A percentile compares a stretch with the other conserved stretches of the same genome.
These are phyloP conservation scores for Acanthamoeba castellanii DNA, from an alignment of 208 protist genomes.

Conservation along the genomic window DNA sequence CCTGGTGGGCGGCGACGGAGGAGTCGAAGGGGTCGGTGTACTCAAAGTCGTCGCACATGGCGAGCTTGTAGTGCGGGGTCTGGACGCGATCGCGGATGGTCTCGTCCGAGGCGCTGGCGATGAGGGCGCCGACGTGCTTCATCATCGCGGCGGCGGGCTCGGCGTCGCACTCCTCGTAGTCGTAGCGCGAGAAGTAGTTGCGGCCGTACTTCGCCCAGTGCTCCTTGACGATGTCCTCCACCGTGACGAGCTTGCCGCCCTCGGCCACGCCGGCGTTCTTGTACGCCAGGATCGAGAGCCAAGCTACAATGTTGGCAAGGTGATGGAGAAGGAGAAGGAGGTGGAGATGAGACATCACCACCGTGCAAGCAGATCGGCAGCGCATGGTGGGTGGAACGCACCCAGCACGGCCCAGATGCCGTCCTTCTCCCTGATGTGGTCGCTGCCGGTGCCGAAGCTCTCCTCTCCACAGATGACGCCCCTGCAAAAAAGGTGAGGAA, in stretches of 20 bases:
- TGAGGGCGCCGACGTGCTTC: conserved; percentile 83
- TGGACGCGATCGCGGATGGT: conserved; percentile 10
- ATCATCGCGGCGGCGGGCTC: conserved; percentile 93
- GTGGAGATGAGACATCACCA: neutral
- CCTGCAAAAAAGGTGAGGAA: neutral
- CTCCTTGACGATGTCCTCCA: conserved; percentile 93
- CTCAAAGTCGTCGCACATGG: conserved; percentile 95
- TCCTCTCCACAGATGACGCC: conserved; percentile 98
- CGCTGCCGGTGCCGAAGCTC: conserved; percentile 97
- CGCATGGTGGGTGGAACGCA: neutral
- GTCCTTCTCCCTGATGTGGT: conserved; percentile 99
- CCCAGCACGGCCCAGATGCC: conserved; percentile 97
- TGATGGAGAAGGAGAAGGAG: neutral
- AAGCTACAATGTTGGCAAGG: conserved; percentile 83
- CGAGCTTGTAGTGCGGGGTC: conserved; percentile 81
- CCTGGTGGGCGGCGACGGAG: conserved; percentile 88
- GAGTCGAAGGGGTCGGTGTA: conserved; percentile 97
- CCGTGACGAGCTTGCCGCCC: conserved; percentile 87
- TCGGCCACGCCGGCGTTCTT: conserved; percentile 56
- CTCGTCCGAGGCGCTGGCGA: conserved; percentile 24
- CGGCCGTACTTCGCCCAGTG: conserved; percentile 97
- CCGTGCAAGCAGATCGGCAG: neutral
- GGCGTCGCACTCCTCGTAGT: conserved; percentile 87
- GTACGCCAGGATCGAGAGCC: conserved; percentile 96
- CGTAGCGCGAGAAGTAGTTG: conserved; percentile 95